A percentile compares a stretch with the other conserved stretches of the same genome.
phyloP scores from a whole-genome alignment of 2,329 filamentous ascomycete genomes.

The Aspergillus arachidicola region DNA sequence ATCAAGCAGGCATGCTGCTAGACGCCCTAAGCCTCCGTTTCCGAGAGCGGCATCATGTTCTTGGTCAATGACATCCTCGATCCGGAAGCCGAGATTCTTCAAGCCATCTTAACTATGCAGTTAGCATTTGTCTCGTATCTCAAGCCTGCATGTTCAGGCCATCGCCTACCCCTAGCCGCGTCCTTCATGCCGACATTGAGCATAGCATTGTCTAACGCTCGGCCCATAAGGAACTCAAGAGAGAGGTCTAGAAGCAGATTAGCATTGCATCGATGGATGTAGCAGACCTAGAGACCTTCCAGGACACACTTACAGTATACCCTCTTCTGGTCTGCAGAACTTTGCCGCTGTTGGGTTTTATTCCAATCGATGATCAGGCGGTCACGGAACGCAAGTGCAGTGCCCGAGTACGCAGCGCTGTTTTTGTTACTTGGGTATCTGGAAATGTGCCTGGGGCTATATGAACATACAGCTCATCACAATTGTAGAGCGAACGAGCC shows the following conservation, averaged over 20 bases:
- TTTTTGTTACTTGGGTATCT: conserved; percentile 11
- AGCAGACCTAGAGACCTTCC: not conserved
- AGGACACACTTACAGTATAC: conserved; percentile 71
- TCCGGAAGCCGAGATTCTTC: conserved; percentile 86
- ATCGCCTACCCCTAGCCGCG: conserved; percentile 70
- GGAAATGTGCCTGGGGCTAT: not conserved
- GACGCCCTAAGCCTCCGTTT: conserved; percentile 90
- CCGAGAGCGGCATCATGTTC: conserved; percentile 96
- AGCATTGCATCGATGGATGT: not conserved
- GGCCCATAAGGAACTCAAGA: conserved; percentile 96
- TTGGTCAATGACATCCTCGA: conserved; percentile 92
- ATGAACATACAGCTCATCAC: conserved; percentile 70
- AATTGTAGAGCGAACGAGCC: conserved; percentile 96
- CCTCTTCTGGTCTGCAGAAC: conserved; percentile 84
- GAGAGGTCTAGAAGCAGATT: conserved; percentile 66
- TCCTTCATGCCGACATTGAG: conserved; percentile 90
- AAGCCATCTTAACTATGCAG: conserved; percentile 67
- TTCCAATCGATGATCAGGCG: conserved; percentile 96
- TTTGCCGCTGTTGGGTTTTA: conserved; percentile 95
- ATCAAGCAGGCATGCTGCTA: conserved; percentile 96
- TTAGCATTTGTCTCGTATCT: conserved; percentile 19
- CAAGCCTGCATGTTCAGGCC: conserved; percentile 10
- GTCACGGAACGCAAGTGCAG: conserved; percentile 89
- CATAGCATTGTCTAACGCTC: conserved; percentile 97
- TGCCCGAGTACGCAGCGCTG: conserved; percentile 84